Evolutionary conservation across 495 filamentous ascomycete species (phyloP).

Genomic region (Hyaloscypha bicolor): DNA sequence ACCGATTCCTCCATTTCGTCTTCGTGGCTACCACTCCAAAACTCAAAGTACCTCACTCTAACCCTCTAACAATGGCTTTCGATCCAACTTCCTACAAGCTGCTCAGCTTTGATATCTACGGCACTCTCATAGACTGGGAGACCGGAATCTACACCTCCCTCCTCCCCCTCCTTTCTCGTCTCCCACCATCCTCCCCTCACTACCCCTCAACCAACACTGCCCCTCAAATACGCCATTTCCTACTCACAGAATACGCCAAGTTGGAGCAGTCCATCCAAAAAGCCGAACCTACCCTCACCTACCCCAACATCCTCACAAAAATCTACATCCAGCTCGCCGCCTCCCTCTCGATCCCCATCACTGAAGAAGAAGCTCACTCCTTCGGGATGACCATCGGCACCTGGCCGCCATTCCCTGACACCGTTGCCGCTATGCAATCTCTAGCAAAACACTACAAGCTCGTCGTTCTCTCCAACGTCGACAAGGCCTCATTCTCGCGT

Average conservation of each 20-base stretch:
- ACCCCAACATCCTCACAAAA: slow-evolving; percentile 14
- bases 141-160: slow-evolving; percentile 37
- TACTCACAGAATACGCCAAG: slow-evolving; percentile 11
- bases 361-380: slow-evolving; percentile 29
- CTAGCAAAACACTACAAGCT: slow-evolving; percentile 66
- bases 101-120: slow-evolving; percentile 80
- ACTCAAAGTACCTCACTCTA: not conserved
- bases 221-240: not conserved
- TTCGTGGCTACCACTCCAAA: not conserved
- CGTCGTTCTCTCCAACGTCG: slow-evolving; percentile 72
- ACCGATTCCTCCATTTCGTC: too few relatives aligned
- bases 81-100: slow-evolving; percentile 33
- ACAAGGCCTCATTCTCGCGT: slow-evolving; percentile 59
- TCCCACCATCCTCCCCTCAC: slow-evolving; percentile 10
- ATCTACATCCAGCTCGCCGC: slow-evolving; percentile 17
- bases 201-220: slow-evolving; percentile 13
- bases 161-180: slow-evolving; percentile 26
- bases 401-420: slow-evolving; percentile 70
- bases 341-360: slow-evolving; percentile 39
- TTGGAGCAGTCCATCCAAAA: slow-evolving; percentile 18
- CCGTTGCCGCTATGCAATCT: slow-evolving; percentile 56
- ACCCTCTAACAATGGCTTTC: not conserved
- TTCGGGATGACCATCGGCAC: slow-evolving; percentile 58
- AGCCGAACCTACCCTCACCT: slow-evolving; percentile 19
- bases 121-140: slow-evolving; percentile 83